Evolutionary conservation across 306 rosid species (phyloP), one percentile per base, ranked within the genome.

Genomic region (Canavalia gladiata): DNA sequence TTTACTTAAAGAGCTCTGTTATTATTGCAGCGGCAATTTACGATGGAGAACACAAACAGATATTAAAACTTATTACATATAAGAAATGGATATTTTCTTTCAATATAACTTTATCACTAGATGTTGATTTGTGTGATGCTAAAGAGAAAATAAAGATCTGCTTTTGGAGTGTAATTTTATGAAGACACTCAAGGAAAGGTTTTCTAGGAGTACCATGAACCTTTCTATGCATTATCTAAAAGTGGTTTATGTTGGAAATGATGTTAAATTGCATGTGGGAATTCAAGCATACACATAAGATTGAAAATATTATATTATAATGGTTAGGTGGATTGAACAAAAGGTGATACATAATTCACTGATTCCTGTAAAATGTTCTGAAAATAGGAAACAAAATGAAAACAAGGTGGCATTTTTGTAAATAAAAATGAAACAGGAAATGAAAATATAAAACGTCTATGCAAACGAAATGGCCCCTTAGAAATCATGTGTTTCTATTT

Each of bases 41-140:
- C 0, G 70, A 43, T 45, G 8, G 7, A 75, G 55, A 58, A 66
- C 47, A 43, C 0, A 18, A 52, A 18, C 29, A 34, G 30, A 57
- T 45, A 64, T 64, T 39, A 35, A 30, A 34, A 49, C 18, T 3
- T 49, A 2, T 8, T 10, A 49, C 8, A 8, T 47, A 47, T 47
- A 8, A 47, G 51, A 13, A 8, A 31, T 33, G 41, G 25, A 41
- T 18, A 18, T 18, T 18, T 43, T 65, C 74, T 59, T 45, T 66
- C 2, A 30, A 55, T 45, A 43, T 25, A 45, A 81, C 8, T 37
- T 72, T 30, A 65, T 34, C 29, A 55, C 60, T 51, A 11, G 69
- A 43, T 75, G 55, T 74, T n/a, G 18, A 43, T 31, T 30, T 74
- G 31, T 58, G 57, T 30, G 58, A 59, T 75, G 47, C 59, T 45